Base-by-base conservation (phyloP, 2,329 filamentous ascomycete species). In the Leptographium lundbergii region DNA sequence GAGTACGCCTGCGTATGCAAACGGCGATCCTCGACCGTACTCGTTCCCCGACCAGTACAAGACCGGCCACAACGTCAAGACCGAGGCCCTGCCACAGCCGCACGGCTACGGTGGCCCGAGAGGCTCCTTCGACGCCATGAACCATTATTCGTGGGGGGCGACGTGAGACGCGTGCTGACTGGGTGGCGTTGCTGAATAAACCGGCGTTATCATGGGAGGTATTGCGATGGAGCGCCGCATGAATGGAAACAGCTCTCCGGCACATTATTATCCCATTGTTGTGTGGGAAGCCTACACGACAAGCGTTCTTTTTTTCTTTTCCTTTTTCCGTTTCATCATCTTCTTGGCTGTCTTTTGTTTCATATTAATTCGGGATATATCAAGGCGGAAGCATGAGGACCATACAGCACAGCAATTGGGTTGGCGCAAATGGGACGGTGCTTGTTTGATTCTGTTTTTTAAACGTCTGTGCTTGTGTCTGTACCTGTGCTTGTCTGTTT, bases 121-220 rank as follows among this genome's bases (percentile, higher is more conserved):
- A 53, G 73, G 72, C 22, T 78, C 78, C 17, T 78, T 77, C 60
- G 75, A 77, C 58, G 72, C 71, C 55, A 72, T 81, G 68, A 77
- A 75, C 66, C 77, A 81, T 66, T 83, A 83, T 67, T 80, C 79
- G 36, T 83, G 81, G 81, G 81, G 76, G 63, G 71, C 75, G 57
- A 78, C 75, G 7, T 65, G 50, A 56, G 27, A 6, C 22, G 3
- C 13, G 22, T 6, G 6, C 3, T 10, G 36, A 14, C 25, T 6
- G 5, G 24, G 42, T 19, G 29, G 25, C 6, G n/a, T n/a, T 27
- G 53, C 22, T 39, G 48, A 32, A 36, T 19, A 24, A 52, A 24
- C n/a, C 29, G 45, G 45, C 42, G 56, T 45, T 57, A 4, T 50
- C 6, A 42, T 36, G 52, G 24, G 34, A 45, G n/a, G 34, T 55